Base-by-base conservation (phyloP, 208 protist species). In the Acanthamoeba royreba region DNA sequence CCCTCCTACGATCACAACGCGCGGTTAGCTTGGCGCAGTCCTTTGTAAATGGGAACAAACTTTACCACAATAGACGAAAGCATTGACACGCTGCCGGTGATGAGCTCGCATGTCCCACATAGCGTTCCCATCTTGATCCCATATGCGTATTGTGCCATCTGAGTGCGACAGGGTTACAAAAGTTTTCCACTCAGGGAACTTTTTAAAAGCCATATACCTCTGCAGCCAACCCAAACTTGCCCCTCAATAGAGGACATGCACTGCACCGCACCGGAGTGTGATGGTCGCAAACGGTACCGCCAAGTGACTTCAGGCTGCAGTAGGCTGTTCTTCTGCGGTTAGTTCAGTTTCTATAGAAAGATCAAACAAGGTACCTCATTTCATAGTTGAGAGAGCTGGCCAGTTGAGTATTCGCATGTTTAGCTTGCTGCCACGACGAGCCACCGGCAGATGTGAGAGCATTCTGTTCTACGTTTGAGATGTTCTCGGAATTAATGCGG, bases 101-200 rank as follows among this genome's bases (percentile, higher is more conserved):
- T 89, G 81, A 63, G 52, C 81, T 7, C 53, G 46, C 81, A 89
- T 89, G 81, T 89, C 81, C 81, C 81, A 89, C 46, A 89, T 28
- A 17, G 63, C 81, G 7, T n/a, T 63, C 2, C 81, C 81, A 25
- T 40, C 25, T 15, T 45, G 52, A 31, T 89, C 81, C 81, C 81
- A 89, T 33, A 89, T 49, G 35, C 81, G 46, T 11, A 89, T 69
- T 13, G 81, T 66, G 28, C 81, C 81, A 89, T 89, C 81, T 89
- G 19, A 15, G 42, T 2, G 25, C 8, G 38, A 25, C 4, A 25
- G 25, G 17, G 81, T 86, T 43, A 55, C 31, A n/a, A 55, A 55
- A 1, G 31, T 11, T 0, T 11, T 11, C 17, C 13, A 79, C 17
- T 11, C 13, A 40, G 28, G n/a, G 66, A 17, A 40, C 11, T 79